Base-by-base conservation (phyloP, 2,329 filamentous ascomycete genomes). In the Fusarium solani-melongenae region DNA sequence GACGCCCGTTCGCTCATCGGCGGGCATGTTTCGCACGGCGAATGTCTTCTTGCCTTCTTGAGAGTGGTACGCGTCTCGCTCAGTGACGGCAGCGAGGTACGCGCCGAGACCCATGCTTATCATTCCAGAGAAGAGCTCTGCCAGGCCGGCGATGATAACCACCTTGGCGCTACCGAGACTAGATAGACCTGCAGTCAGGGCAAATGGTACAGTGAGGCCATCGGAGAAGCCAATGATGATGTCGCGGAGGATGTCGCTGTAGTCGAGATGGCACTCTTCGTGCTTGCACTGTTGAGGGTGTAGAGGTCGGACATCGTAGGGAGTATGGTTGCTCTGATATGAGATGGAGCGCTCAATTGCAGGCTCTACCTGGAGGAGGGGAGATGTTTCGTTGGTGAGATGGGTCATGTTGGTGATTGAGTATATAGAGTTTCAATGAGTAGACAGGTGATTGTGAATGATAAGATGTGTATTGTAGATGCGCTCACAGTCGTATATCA, bases 21-120 rank as follows among this genome's bases (percentile, higher is more conserved):
- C 81, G 2, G 87, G 85, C 64, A 81, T 80, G 58, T 83, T 79
- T 56, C 79, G 79, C 17, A 88, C 84, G 70, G 87, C 85, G 17
- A 64, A 70, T 51, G 80, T 79, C 76, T 88, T 86, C 51, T 85
- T 84, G 63, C 80, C 79, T 70, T 86, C 84, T 73, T 88, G 86
- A 17, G 85, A 85, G 61, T 85, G 82, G 79, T 87, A 88, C 71
- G 85, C 84, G 71, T 86, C 84, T 17, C 81, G 80, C 77, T 92
- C 89, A 1, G 89, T 90, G 46, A 86, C 84, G 31, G 91, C 91
- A 10, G 92, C 92, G 2, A 95, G 85, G 79, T 93, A 94, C 8
- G 91, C 92, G 27, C 93, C 92, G 7, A 95, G 85, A 1, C 93
- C 93, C 93, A 95, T 95, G 62, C 89, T 92, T 74, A 95, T 94